Base-by-base conservation (phyloP, 441 rosid genomes). In the Capsella rubella region DNA sequence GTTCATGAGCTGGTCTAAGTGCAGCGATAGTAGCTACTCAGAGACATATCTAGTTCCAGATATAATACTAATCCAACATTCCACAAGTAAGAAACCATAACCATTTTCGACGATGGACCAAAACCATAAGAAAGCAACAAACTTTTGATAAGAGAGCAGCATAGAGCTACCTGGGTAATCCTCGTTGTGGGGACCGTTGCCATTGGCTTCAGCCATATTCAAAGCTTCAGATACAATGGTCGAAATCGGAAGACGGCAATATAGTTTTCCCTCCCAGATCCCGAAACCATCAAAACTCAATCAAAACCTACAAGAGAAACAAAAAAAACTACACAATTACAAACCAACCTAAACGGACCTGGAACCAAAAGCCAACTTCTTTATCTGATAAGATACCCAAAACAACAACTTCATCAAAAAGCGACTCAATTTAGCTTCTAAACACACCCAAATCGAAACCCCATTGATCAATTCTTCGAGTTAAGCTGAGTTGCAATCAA, bases 171-270 rank as follows among this genome's bases (percentile, higher is more conserved):
- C 79, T 39, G 79, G 64, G 6, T 53, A 76, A 64, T 47, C 29
- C 59, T 69, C 79, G 49, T 69, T 69, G 27, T 63, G 65, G 37
- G 67, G 16, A 21, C 67, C 62, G 5, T 67, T 50, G 61, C 75
- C 79, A 37, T 69, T 76, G 39, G 75, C 56, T 69, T 69, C 71
- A 63, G 75, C 66, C 79, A 76, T 76, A 31, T 0, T 11, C 1
- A 34, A 60, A 60, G 27, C 58, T 61, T 75, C 7, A 68, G 16
- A 8, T 53, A 46, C 79, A 63, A 69, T 40, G 40, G 47, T 46
- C 18, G 1, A 5, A 76, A 47, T 37, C 60, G 4, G n/a, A 25
- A 62, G 35, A 35, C 56, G 57, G 43, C 31, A 45, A 75, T 52
- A 39, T 61, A 50, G 49, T 13, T 5, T 52, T 52, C 39, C 47